These are phyloP conservation scores for Aspergillus calidoustus DNA, from an alignment of 2,329 filamentous ascomycete species.

Conservation along the genomic window DNA sequence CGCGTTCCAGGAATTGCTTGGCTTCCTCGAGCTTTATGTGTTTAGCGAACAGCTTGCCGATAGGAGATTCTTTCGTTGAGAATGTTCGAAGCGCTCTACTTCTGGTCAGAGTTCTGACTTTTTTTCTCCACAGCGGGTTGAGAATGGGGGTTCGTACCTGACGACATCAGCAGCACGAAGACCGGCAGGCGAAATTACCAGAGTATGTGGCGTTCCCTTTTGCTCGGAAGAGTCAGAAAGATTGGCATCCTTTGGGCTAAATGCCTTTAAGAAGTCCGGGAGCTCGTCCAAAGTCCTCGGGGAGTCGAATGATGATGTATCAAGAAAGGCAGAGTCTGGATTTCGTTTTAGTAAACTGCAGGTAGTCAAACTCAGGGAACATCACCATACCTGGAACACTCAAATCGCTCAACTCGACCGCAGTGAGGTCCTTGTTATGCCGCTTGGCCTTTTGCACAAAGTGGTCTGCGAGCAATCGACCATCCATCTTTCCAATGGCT, in stretches of 20 bases:
- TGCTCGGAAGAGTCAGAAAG: constrained; percentile 69
- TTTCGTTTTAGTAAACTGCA: constrained; percentile 13
- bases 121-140: not conserved
- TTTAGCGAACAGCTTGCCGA: constrained; percentile 96
- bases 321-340: constrained; percentile 72
- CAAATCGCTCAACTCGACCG: constrained; percentile 82
- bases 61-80: constrained; percentile 74
- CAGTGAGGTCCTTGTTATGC: constrained; percentile 79
- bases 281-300: constrained; percentile 72
- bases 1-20: constrained; percentile 71
- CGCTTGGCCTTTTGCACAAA: constrained; percentile 77
- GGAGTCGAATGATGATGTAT: constrained; percentile 76
- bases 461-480: constrained; percentile 80
- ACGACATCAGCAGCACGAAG: constrained; percentile 84
- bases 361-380: constrained; percentile 22
- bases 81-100: constrained; percentile 73
- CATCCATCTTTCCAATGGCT: constrained; percentile 81
- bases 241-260: constrained; percentile 58
- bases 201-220: constrained; percentile 78
- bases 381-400: constrained; percentile 69
- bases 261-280: constrained; percentile 74
- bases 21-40: constrained; percentile 95
- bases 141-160: constrained; percentile 54
- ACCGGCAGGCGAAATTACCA: constrained; percentile 84
- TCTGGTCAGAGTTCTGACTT: constrained; percentile 2